Evolutionary conservation across 2,329 filamentous ascomycete species (phyloP), one percentile per base, ranked within the genome.

Genomic region (Alternaria triticina): DNA sequence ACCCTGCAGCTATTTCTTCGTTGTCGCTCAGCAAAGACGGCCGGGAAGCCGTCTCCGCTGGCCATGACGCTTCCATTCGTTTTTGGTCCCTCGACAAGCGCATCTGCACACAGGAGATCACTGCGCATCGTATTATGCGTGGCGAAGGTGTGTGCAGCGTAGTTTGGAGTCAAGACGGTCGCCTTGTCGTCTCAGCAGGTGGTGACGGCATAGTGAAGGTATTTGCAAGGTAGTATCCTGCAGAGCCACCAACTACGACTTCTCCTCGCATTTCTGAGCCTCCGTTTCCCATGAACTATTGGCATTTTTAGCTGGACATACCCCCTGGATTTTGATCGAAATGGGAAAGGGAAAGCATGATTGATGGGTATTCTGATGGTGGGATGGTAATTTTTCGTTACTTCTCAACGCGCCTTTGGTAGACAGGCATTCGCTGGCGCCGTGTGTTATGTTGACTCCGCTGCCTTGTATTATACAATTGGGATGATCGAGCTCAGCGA

Each of bases 61-160:
- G 96, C 22, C 96, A 99, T 79, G 96, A 99, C 78, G 95, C 95
- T 57, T 96, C 92, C 60, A 88, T 99, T 60, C 91, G 96, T 27
- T 97, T 99, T 86, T 99, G 96, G 96, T 94, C 92, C 28, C 86
- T 99, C 22, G 96, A 99, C 80, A 99, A 97, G 84, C 89, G 96
- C 54, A 91, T 91, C 49, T 99, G 96, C 83, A 96, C 92, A 5
- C 96, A 99, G 80, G 96, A 98, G 79, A 93, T 99, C 73, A 96
- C 94, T 3, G 93, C 89, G 65, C 94, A 98, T 81, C 89, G 96
- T 44, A 87, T 96, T 69, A 97, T 98, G 94, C 89, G 96, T 55
- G 96, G 95, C 52, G 96, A 99, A 79, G 96, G 96, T 22, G 93
- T 98, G 8, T 98, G 95, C 81, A 88, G 91, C 15, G 95, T 97